These are phyloP conservation scores for Coemansia sp. DNA, from an alignment of 192 early-diverging fungal genomes.

Conservation along the genomic window DNA sequence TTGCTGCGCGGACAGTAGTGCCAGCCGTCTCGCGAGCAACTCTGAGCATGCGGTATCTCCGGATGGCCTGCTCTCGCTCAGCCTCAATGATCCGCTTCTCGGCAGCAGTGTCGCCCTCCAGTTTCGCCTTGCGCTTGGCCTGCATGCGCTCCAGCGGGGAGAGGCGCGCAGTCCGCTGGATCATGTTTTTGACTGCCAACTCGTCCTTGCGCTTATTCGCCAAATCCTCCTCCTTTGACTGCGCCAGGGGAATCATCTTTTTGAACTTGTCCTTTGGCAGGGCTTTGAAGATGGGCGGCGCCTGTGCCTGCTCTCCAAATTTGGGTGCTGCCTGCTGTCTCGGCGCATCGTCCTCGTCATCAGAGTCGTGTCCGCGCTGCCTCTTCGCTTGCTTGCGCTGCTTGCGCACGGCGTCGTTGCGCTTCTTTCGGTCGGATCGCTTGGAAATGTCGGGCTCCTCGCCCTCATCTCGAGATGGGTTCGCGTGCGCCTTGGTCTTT, in stretches of 20 bases:
- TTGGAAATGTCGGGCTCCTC: slow-evolving; percentile 21
- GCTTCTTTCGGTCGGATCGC: slow-evolving; percentile 31
- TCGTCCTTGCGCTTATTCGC: slow-evolving; percentile 34
- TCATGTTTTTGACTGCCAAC: slow-evolving; percentile 49
- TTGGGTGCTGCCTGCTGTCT: slow-evolving; percentile 9
- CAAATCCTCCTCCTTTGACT: slow-evolving; percentile 28
- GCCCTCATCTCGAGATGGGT: slow-evolving; percentile 38
- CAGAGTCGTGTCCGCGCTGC: slow-evolving; percentile 9
- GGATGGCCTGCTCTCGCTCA: slow-evolving; percentile 47
- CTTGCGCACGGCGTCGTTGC: slow-evolving; percentile 32
- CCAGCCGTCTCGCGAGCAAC: slow-evolving; percentile 32
- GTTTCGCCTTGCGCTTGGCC: slow-evolving; percentile 41
- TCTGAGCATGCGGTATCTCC: slow-evolving; percentile 49
- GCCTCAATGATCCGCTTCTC: slow-evolving; percentile 51
- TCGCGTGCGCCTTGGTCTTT: neutral
- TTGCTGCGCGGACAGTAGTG: neutral
- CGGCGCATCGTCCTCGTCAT: slow-evolving; percentile 5
- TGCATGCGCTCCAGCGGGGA: slow-evolving; percentile 54
- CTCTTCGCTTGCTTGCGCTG: slow-evolving; percentile 37
- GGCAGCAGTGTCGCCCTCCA: slow-evolving; percentile 36
- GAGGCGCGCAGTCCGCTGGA: slow-evolving; percentile 37
- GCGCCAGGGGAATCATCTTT: slow-evolving; percentile 44
- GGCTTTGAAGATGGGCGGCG: slow-evolving; percentile 48
- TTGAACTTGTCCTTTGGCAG: slow-evolving; percentile 50
- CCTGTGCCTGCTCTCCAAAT: slow-evolving; percentile 53